Evolutionary conservation across 805 yeast genomes (phyloP).

Genomic region (Tetrapisispora iriomotensis): DNA sequence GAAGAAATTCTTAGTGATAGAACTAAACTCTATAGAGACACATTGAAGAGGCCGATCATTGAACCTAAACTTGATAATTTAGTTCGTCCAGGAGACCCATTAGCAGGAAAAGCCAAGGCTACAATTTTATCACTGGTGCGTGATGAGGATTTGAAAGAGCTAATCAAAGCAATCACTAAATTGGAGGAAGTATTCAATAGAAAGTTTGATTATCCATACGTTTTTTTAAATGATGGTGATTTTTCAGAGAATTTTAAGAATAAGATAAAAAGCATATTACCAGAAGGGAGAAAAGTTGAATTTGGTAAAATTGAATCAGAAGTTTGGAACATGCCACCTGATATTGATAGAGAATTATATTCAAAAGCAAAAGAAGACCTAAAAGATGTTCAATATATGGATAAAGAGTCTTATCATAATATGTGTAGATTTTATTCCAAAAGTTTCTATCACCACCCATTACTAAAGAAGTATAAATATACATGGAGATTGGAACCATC

Average conservation of each 20-base stretch:
- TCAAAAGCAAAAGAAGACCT: conserved; percentile 32
- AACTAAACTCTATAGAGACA: conserved; percentile 20
- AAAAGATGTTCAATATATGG: conserved; percentile 51
- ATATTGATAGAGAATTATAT: conserved; percentile 40
- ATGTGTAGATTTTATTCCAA: conserved; percentile 78
- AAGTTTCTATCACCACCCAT: conserved; percentile 53
- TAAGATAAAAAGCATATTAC: conserved; percentile 33
- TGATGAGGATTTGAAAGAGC: conserved; percentile 44
- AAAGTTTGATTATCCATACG: conserved; percentile 72
- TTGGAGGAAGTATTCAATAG: conserved; percentile 58
- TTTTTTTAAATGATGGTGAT: conserved; percentile 62
- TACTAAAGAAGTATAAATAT: conserved; percentile 50
- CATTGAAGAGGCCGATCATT: conserved; percentile 30
- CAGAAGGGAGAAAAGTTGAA: conserved; percentile 32
- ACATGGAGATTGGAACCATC: conserved; percentile 79
- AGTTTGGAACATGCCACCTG: conserved; percentile 53
- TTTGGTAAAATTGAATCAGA: conserved; percentile 37
- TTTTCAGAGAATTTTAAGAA: conserved; percentile 50
- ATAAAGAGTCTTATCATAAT: conserved; percentile 56
- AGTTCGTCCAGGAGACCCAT: conserved; percentile 18
- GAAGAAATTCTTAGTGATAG: background rate
- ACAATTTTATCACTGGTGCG: conserved; percentile 67
- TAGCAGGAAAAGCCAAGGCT: conserved; percentile 50
- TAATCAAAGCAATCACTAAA: conserved; percentile 44
- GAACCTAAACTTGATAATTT: conserved; percentile 41